A percentile compares a stretch with the other conserved stretches of the same genome.
phyloP scores from a whole-genome alignment of 371 early-diverging fungal species.

The Umbelopsis sp. region DNA sequence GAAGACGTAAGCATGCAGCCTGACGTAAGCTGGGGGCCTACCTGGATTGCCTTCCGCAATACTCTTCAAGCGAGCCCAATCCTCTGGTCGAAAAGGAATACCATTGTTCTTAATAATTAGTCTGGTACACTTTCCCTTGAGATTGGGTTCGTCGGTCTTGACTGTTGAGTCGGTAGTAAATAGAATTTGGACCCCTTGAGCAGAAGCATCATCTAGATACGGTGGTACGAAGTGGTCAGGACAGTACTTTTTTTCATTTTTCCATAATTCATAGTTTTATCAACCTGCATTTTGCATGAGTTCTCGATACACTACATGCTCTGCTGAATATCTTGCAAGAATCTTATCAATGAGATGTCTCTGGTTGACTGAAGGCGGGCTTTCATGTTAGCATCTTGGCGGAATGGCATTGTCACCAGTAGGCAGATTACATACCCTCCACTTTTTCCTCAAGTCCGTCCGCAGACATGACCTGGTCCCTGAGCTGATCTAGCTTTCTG shows the following conservation, averaged over 20 bases:
- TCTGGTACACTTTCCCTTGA: conserved; percentile 58
- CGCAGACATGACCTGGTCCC: conserved; percentile 46
- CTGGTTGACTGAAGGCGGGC: conserved; percentile 70
- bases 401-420: neutral
- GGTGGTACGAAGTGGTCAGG: neutral
- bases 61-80: conserved; percentile 82
- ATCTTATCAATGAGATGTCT: conserved; percentile 94
- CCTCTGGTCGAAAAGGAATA: conserved; percentile 78
- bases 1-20: neutral
- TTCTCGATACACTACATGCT: conserved; percentile 75
- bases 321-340: conserved; percentile 82
- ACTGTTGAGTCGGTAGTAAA: conserved; percentile 55
- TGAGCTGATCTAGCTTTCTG: conserved; percentile 33
- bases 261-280: neutral
- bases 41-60: conserved; percentile 95
- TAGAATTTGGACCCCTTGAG: conserved; percentile 57
- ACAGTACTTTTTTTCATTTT: neutral
- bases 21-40: conserved; percentile 19
- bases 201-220: conserved; percentile 65
- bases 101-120: conserved; percentile 88
- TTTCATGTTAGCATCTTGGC: neutral
- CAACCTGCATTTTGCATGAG: conserved; percentile 64
- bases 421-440: conserved; percentile 44
- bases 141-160: conserved; percentile 42
- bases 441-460: conserved; percentile 63